A percentile compares a stretch with the other conserved stretches of the same genome.
phyloP scores from a whole-genome alignment of 2,329 filamentous ascomycete genomes.

The Clonostachys rhizophaga region DNA sequence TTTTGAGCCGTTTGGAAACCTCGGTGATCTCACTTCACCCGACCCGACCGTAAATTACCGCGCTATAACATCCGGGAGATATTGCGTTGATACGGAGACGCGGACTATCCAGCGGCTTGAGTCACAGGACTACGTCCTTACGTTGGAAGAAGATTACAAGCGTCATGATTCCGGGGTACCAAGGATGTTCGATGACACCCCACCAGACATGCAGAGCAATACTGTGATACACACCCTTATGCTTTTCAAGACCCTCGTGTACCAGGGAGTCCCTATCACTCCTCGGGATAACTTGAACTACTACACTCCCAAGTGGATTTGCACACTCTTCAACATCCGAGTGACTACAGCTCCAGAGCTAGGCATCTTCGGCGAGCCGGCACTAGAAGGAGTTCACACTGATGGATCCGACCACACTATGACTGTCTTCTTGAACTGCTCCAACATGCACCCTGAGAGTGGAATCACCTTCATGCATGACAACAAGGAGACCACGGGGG shows the following conservation, averaged over 20 bases:
- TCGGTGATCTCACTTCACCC: slow-evolving; percentile 11
- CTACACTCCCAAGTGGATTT: slow-evolving; percentile 11
- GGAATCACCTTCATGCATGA: slow-evolving; percentile 18
- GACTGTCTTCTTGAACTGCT: slow-evolving; percentile 16
- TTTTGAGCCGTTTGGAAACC: slow-evolving; percentile 9
- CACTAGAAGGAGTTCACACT: slow-evolving; percentile 20
- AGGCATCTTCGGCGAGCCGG: slow-evolving; percentile 16
- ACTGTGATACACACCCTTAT: slow-evolving; percentile 18
- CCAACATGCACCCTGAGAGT: slow-evolving; percentile 16
- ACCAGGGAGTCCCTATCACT: slow-evolving; percentile 10
- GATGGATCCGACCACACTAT: slow-evolving; percentile 21
- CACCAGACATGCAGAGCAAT: slow-evolving; percentile 17
- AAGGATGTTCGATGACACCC: slow-evolving; percentile 15
- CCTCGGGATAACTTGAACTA: slow-evolving; percentile 15
- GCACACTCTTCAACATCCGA: slow-evolving; percentile 17
- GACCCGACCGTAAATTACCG: slow-evolving; percentile 18
- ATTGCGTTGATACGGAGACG: slow-evolving; percentile 13
- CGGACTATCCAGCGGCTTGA: slow-evolving; percentile 14
- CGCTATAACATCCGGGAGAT: slow-evolving; percentile 12
- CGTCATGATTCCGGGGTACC: slow-evolving; percentile 16
- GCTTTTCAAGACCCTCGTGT: slow-evolving; percentile 17
- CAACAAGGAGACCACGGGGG: slow-evolving; percentile 12
- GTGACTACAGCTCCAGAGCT: slow-evolving; percentile 11
- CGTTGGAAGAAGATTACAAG: slow-evolving; percentile 16
- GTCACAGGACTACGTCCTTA: slow-evolving; percentile 15